Evolutionary conservation across 495 filamentous ascomycete species (phyloP), one percentile per base, ranked within the genome.

Genomic region (Penicillium nucicola): DNA sequence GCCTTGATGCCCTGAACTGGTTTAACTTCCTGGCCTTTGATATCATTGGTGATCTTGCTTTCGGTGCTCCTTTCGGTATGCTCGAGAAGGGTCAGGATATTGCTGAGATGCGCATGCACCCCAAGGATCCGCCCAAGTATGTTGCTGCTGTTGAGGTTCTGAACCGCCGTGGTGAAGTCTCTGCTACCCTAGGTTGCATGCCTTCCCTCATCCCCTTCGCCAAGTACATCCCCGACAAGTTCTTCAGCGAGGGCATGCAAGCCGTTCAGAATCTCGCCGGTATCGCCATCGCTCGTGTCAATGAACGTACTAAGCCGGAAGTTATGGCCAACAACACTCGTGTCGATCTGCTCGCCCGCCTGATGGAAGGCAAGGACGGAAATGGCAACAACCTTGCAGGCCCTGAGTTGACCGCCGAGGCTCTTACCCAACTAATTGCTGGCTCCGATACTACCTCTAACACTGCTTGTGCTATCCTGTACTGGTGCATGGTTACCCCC

Each of bases 21-120:
- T 93, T 92, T 79, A 96, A 96, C 71, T 95, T 87, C 66, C 79
- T 95, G 9, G 91, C 91, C 35, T 96, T 96, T 56, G 91, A 96
- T 57, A 89, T 93, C 45, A 96, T 96, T 55, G 90, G 90, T 5
- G 74, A 77, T 19, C 53, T 78, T 34, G 77, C 77, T 18, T 80
- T 80, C 50, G 77, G 77, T 34, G 74, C 74, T 15, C 77, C 77
- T 23, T 80, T 80, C 55, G 77, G 76, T 20, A 80, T 80, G 77
- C 67, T 80, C 32, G 60, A 70, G 42, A 75, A 75, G 63, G 77
- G 72, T 32, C 48, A 68, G 53, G 83, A 86, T 56, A 73, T 84
- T 33, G 82, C 83, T 6, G 81, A 84, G 63, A 79, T 86, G 50
- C 75, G 78, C 47, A 69, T 75, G 57, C 57, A 57, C 31, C 71